phyloP scores from a whole-genome alignment of 768 basidiomycete genomes.

The Cubamyces sp. region DNA sequence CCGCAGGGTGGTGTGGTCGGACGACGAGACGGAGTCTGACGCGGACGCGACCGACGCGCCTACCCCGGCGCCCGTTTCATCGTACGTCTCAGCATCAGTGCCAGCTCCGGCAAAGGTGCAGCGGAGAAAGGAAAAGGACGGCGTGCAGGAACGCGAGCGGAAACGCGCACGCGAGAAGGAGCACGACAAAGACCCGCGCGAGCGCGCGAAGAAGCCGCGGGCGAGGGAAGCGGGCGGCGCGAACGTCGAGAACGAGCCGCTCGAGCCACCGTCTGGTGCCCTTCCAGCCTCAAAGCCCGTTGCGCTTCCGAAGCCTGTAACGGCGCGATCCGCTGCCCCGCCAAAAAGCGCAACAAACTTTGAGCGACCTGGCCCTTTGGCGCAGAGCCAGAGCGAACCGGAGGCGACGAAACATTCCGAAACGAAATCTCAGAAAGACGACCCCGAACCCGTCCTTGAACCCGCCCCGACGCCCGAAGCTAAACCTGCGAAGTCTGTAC shows the following conservation, averaged over 20 bases:
- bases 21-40: slow-evolving; percentile 23
- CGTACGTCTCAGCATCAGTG: background rate
- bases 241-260: slow-evolving; percentile 20
- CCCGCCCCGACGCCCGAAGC: background rate
- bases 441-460: background rate
- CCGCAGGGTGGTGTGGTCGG: slow-evolving; percentile 21
- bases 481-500: background rate
- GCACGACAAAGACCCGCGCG: background rate
- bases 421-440: background rate
- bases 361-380: background rate
- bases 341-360: slow-evolving; percentile 18
- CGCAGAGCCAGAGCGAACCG: background rate
- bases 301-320: background rate
- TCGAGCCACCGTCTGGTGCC: background rate
- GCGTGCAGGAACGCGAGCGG: background rate
- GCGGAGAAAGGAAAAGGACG: slow-evolving; percentile 6
- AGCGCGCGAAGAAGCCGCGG: slow-evolving; percentile 7
- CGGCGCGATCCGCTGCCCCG: background rate
- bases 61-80: background rate
- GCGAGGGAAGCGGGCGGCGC: background rate
- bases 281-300: background rate
- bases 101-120: background rate
- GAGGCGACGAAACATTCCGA: background rate
- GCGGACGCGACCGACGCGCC: background rate
- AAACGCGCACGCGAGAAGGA: slow-evolving; percentile 9